Percentiles rank a stretch among this genome's conserved stretches.
phyloP scores from a whole-genome alignment of 495 filamentous ascomycete species.

The Penicillium subrubescens region DNA sequence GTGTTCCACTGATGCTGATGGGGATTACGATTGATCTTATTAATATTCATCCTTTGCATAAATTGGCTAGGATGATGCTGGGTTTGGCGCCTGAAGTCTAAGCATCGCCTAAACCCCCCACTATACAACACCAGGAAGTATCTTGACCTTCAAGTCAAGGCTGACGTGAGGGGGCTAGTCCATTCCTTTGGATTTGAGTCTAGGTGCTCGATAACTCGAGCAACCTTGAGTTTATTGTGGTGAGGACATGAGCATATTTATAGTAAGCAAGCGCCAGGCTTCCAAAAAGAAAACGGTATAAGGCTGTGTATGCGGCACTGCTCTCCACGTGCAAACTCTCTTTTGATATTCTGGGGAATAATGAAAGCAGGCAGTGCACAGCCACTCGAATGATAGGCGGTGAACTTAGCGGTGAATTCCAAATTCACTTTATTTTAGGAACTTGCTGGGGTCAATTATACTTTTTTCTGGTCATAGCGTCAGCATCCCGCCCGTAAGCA shows the following conservation, averaged over 20 bases:
- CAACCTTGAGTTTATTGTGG: neutral
- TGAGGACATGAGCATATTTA: neutral
- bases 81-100: neutral
- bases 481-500: slow-evolving; percentile 1
- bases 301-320: neutral
- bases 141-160: neutral
- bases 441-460: neutral
- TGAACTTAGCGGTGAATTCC: slow-evolving; percentile 1
- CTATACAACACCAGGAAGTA: neutral
- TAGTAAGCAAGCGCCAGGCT: neutral
- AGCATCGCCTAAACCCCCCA: neutral
- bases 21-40: neutral
- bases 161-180: slow-evolving; percentile 1
- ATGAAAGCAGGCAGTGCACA: neutral
- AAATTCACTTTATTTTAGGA: neutral
- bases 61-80: neutral
- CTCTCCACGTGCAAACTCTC: neutral
- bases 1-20: neutral
- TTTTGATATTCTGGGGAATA: neutral
- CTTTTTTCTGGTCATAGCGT: neutral
- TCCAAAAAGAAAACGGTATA: neutral
- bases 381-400: neutral
- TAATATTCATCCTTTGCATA: neutral
- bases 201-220: neutral
- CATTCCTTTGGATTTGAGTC: neutral